These are phyloP conservation scores for Tremella fuciformis DNA, from an alignment of 768 basidiomycete species.

Conservation along the genomic window DNA sequence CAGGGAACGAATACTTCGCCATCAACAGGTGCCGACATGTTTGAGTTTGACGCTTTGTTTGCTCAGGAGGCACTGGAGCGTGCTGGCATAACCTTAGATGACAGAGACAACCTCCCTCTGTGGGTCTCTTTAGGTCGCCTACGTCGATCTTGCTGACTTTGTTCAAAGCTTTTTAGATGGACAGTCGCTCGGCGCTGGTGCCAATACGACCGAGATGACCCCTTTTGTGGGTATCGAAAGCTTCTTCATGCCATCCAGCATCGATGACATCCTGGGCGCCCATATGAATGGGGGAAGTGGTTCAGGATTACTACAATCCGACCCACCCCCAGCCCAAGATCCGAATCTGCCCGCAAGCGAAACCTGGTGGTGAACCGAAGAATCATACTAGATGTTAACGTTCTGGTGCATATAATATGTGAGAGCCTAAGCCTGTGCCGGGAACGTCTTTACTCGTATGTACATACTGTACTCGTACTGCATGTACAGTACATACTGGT, in stretches of 20 bases:
- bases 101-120: conserved; percentile 48
- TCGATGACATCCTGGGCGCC: conserved; percentile 36
- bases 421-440: too few species aligned
- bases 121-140: conserved; percentile 21
- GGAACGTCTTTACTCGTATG: too few species aligned
- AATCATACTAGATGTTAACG: too few species aligned
- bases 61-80: conserved; percentile 46
- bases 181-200: conserved; percentile 41
- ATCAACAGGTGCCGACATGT: conserved; percentile 37
- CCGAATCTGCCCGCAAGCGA: conserved; percentile 4
- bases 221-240: conserved; percentile 45
- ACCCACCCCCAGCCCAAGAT: not conserved
- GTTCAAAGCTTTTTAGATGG: conserved; percentile 48
- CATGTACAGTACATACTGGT: not conserved
- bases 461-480: too few species aligned
- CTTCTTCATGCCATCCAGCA: conserved; percentile 51
- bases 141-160: not conserved
- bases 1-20: conserved; percentile 46
- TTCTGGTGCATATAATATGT: too few species aligned
- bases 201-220: conserved; percentile 32
- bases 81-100: conserved; percentile 41
- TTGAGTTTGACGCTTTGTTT: conserved; percentile 48
- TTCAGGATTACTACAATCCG: not conserved
- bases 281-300: conserved; percentile 13
- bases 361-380: conserved; percentile 19